Evolutionary conservation across 2,329 filamentous ascomycete species (phyloP), one percentile per base, ranked within the genome.

Genomic region (Pochonia chlamydosporia): DNA sequence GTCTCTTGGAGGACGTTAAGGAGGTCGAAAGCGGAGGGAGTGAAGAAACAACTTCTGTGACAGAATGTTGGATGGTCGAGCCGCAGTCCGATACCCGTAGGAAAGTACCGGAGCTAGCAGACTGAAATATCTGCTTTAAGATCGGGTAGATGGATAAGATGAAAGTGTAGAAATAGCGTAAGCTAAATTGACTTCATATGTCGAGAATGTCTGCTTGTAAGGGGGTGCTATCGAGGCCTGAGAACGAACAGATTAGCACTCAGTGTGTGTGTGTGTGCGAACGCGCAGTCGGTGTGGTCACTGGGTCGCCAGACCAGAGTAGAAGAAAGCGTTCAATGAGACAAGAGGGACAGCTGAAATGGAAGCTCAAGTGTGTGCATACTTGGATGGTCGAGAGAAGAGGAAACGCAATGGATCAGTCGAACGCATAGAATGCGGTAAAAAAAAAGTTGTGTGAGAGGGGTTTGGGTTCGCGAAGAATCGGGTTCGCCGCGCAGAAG

Each of bases 371-470:
- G 43, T 28, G 40, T 30, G 20, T 16, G 31, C 87, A 66, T 73
- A 95, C 90, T 95, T 95, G 70, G 89, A 88, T 66, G 89, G 89
- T 78, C 93, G 64, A 35, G 64, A 93, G 67, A 89, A 95, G 61
- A 96, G 82, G 76, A 95, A 93, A 74, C 89, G 87, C 66, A 95
- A 82, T 64, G 95, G 83, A 72, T 95, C 88, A 74, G 85, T 87
- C 70, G 80, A 85, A 86, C 82, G 91, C 90, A 96, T 96, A 84
- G 82, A 88, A 81, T 28, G 48, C 25, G 24, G 35, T 35, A 26
- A 5, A 21, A 31, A 35, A 36, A 16, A 18, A 21, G 3, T 21
- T 36, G 31, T 28, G 44, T 20, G 20, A 28, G 36, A 31, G 23
- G 37, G 28, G 21, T 16, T 42, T 21, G 37, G 40, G 13, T n/a